Base-by-base conservation (phyloP, 768 basidiomycete species). In the Mycena maculata region DNA sequence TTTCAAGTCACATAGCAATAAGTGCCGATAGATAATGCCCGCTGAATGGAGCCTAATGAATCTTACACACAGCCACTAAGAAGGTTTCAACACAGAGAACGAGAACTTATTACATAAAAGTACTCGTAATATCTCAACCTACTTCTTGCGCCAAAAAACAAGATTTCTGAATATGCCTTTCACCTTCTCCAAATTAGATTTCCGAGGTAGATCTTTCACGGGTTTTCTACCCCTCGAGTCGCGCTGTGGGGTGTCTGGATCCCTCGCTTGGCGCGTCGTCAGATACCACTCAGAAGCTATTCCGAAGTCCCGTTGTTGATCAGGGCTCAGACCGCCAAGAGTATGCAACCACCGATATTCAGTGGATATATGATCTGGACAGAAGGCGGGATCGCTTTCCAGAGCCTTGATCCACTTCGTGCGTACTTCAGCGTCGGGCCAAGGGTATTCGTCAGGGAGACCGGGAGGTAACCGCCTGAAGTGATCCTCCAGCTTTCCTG, bases 301-400 rank as follows among this genome's bases (percentile, higher is more conserved):
- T 33, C 53, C n/a, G 53, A 63, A 54, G 22, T 49, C 42, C 15
- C 42, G 22, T 33, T 56, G 33, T 42, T 56, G 62, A 48, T 55
- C 54, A 30, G 18, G 2, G 45, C 44, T 48, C 31, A 63, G 47
- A 22, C 62, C 62, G 31, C 62, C 62, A 1, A 63, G 62, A 22
- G 62, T 63, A 48, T 63, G 54, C n/a, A 63, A 39, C 62, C 62
- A 63, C 22, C 62, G 54, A 56, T 48, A 63, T 41, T 63, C 53
- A 28, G 62, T 63, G 9, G 42, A 63, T 4, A 16, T 30, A 22
- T 63, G 30, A 48, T 63, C 62, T 1, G 62, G 62, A 48, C 53
- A 56, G 30, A 63, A 63, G 42, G 62, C 45, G 20, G 62, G 62
- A 63, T 63, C 54, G 54, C 23, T 20, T 55, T 63, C 54, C 33